Evolutionary conservation across 202 grass and related monocot species (phyloP).

Genomic region (Eragrostis tef): DNA sequence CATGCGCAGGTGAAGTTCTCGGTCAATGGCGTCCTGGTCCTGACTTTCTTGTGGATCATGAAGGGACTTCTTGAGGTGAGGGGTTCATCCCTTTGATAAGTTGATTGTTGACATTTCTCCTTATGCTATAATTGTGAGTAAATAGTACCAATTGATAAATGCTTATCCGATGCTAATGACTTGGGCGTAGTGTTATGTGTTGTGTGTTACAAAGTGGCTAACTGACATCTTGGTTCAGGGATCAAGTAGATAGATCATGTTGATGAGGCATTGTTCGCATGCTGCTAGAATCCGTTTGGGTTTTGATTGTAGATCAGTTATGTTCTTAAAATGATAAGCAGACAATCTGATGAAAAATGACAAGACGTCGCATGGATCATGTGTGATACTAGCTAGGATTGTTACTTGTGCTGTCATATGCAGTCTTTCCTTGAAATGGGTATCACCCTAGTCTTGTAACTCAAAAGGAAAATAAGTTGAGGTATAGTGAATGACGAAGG

Average conservation of each 20-base stretch:
- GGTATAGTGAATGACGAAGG: too few species aligned
- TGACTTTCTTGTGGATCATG: constrained; percentile 81
- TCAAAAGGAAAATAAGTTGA: constrained; percentile 17
- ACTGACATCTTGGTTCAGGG: background rate
- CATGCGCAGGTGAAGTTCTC: constrained; percentile 77
- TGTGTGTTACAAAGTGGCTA: background rate
- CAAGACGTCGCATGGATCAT: background rate
- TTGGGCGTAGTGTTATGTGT: background rate
- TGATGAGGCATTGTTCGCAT: constrained; percentile 15
- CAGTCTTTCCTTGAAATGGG: background rate
- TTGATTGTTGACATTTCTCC: background rate
- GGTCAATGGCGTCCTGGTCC: constrained; percentile 75
- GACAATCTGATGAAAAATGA: background rate
- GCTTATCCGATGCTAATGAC: background rate
- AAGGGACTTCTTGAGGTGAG: constrained; percentile 93
- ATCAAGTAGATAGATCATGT: constrained; percentile 18
- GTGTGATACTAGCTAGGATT: background rate
- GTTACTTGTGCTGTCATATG: background rate
- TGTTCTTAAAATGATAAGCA: constrained; percentile 19
- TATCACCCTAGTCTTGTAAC: background rate
- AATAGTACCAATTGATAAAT: background rate
- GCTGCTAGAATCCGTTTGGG: background rate
- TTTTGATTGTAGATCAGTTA: background rate
- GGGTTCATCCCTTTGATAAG: background rate
- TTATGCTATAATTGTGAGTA: background rate